A percentile compares a stretch with the other conserved stretches of the same genome.
Evolutionary conservation across 2,329 filamentous ascomycete species (phyloP).

Genomic region (Pseudocercospora pini-densiflorae): DNA sequence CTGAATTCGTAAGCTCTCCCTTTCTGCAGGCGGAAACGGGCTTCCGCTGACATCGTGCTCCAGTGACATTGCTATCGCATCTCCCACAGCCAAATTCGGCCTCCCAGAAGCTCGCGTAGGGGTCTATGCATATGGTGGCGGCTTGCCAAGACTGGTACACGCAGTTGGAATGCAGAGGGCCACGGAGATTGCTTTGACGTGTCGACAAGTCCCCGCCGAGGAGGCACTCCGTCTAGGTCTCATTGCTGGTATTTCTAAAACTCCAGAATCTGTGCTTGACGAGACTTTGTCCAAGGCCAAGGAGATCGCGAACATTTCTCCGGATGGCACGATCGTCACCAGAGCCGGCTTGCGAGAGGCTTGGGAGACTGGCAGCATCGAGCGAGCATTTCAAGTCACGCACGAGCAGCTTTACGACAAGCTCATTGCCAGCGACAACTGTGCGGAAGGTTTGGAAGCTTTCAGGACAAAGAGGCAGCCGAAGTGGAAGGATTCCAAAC

Average conservation of each 20-base stretch:
- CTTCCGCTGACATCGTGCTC: neutral
- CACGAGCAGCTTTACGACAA: slow-evolving; percentile 47
- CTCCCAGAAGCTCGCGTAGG: slow-evolving; percentile 59
- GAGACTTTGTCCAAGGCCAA: slow-evolving; percentile 42
- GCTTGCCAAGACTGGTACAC: slow-evolving; percentile 55
- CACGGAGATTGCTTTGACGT: slow-evolving; percentile 56
- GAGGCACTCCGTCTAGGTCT: slow-evolving; percentile 48
- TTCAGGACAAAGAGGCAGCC: slow-evolving; percentile 56
- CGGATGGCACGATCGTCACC: slow-evolving; percentile 45
- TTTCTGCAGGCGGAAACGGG: too few species aligned
- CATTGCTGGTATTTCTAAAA: slow-evolving; percentile 45
- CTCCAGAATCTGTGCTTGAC: slow-evolving; percentile 37
- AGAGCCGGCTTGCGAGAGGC: slow-evolving; percentile 42
- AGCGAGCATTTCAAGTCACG: slow-evolving; percentile 45
- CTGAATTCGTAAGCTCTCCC: slow-evolving; percentile 58
- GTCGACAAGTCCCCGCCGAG: slow-evolving; percentile 50
- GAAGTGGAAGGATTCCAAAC: slow-evolving; percentile 52
- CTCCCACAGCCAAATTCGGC: slow-evolving; percentile 55
- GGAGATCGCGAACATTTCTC: slow-evolving; percentile 39
- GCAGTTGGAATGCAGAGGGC: slow-evolving; percentile 55
- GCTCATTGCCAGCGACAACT: slow-evolving; percentile 51
- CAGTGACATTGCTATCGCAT: slow-evolving; percentile 57
- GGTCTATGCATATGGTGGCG: slow-evolving; percentile 57
- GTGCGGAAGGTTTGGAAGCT: slow-evolving; percentile 52
- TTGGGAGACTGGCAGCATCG: slow-evolving; percentile 47